A percentile compares a stretch with the other conserved stretches of the same genome.
Evolutionary conservation across 768 basidiomycete species (phyloP).

Genomic region (Infundibulicybe gibba): DNA sequence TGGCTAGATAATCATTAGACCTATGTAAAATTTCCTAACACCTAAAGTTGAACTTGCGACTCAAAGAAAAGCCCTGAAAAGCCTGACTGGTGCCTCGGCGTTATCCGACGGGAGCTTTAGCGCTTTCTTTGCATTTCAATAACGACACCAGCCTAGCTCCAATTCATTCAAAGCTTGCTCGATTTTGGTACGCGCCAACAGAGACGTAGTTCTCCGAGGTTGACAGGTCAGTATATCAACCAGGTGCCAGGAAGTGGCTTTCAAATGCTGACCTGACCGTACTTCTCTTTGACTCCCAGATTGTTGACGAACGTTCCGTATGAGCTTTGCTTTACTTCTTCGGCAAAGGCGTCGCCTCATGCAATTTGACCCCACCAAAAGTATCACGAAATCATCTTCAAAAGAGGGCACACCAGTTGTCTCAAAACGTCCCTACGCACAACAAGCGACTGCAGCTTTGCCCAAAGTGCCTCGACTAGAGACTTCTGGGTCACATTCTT

Average conservation of each 20-base stretch:
- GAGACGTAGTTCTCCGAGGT: no score
- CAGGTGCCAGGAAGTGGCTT: background rate
- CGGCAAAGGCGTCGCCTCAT: conserved; percentile 54
- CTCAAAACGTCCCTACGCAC: conserved; percentile 46
- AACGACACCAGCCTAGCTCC: no score
- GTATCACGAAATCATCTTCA: conserved; percentile 16
- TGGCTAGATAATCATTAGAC: conserved; percentile 28
- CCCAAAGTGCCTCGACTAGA: conserved; percentile 25
- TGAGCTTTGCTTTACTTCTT: conserved; percentile 47
- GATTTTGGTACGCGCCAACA: no score
- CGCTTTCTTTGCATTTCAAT: no score
- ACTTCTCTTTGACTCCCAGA: background rate
- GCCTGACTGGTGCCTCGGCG: no score
- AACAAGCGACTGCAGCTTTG: conserved; percentile 26
- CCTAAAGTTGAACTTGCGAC: no score
- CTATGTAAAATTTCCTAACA: no score
- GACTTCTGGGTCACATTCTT: conserved; percentile 13
- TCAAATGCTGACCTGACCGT: background rate
- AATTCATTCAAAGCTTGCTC: no score
- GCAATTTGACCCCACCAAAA: conserved; percentile 44
- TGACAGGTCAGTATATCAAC: no score
- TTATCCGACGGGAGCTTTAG: no score
- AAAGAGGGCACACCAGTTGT: conserved; percentile 9
- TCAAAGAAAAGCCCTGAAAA: background rate
- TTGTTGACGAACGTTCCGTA: conserved; percentile 23